Evolutionary conservation across 2,329 filamentous ascomycete species (phyloP), one percentile per base, ranked within the genome.

Genomic region (Pseudonectria buxi): DNA sequence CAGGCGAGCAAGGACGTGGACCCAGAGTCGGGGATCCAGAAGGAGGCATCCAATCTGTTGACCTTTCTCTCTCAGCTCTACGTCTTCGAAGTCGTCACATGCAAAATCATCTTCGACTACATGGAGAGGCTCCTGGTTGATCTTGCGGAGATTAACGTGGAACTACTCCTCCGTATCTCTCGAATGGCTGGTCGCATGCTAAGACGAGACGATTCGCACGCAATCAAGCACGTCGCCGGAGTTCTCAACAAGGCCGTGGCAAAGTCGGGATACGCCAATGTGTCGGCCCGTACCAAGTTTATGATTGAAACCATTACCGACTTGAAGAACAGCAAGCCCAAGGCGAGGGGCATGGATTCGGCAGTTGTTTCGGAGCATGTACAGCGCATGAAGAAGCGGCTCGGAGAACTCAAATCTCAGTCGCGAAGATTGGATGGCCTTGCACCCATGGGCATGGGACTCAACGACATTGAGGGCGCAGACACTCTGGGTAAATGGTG

Each of bases 301-400:
- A 96, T 96, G 89, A 85, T 98, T 33, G 90, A 96, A 54, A 92
- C 84, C 1, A 95, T 98, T 58, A 87, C 85, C 40, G 86, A 95
- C 51, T 71, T 98, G 22, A 95, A 95, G 59, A 95, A 94, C 67
- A 95, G 92, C 62, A 86, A 86, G 40, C 73, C 89, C 54, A 95
- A 90, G 60, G 79, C 81, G 11, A 80, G 78, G 12, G 74, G 74
- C 4, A 73, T 75, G 29, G 84, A 83, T 27, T 85, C 85, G 1
- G 76, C 74, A 3, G 69, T 94, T 6, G 76, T 81, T 1, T 81
- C 81, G 2, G 88, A 95, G 52, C 86, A 95, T 51, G 85, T 86
- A 2, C 82, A 81, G 12, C 80, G 84, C 30, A 94, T 96, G 79
- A 87, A 86, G 62, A 96, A 94, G 58, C 78, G 82, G 1, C 68